Conservation (phyloP, 139 green algal species). For the Yamagishiella unicocca region DNA sequence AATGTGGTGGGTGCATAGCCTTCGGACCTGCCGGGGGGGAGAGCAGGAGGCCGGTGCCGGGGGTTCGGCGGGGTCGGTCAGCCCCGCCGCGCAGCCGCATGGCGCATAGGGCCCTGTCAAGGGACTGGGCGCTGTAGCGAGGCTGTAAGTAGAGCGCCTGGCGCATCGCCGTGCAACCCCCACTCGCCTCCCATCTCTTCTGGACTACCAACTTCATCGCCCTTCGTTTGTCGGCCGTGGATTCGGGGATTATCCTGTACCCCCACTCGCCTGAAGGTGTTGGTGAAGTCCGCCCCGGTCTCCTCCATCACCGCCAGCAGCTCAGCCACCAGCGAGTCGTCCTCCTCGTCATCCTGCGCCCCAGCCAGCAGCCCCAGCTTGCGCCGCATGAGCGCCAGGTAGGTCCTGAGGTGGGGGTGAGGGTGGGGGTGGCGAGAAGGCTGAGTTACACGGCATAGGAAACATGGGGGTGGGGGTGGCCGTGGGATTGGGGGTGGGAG, state of each 20-base stretch:
- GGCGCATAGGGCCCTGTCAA: no score
- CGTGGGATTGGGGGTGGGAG: no score
- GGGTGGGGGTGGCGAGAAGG: not conserved
- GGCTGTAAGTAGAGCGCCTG: no score
- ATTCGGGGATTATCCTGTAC: no score
- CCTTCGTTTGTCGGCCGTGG: no score
- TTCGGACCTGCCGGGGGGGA: no score
- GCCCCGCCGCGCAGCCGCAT: no score
- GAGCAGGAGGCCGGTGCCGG: not conserved
- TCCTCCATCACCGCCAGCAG: constrained; percentile 60
- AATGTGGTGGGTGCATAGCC: no score
- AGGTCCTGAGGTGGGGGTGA: constrained; percentile 2
- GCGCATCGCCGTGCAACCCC: no score
- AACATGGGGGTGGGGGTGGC: not conserved
- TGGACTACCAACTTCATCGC: no score
- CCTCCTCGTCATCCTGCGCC: not conserved
- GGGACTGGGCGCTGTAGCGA: no score
- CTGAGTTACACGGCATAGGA: not conserved
- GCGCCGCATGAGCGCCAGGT: constrained; percentile 39
- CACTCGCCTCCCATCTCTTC: not conserved
- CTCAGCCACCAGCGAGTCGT: constrained; percentile 26
- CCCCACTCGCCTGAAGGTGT: constrained; percentile 57
- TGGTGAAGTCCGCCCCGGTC: constrained; percentile 67
- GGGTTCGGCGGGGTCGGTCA: no score
- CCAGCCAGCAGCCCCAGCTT: constrained; percentile 53